Evolutionary conservation across 225 moss, liverwort and hornwort genomes (phyloP).

Genomic region (Pseudoscleropodium purum): DNA sequence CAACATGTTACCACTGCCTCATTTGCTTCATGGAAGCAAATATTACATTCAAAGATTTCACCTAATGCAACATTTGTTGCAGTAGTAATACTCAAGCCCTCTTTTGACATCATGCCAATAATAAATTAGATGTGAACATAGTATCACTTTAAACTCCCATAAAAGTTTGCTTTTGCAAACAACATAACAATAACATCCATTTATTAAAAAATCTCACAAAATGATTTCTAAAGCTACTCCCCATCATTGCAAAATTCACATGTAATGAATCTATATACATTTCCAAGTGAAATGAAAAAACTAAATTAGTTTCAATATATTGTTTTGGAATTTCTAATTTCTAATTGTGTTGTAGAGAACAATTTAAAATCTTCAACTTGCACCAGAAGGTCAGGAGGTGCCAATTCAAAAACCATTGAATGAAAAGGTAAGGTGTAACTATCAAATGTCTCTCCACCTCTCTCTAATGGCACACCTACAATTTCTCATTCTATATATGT

Average conservation of each 20-base stretch:
- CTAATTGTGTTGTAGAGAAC: background rate
- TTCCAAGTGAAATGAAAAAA: background rate
- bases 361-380: background rate
- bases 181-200: background rate
- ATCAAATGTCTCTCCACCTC: background rate
- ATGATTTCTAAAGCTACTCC: background rate
- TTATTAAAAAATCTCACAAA: background rate
- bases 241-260: background rate
- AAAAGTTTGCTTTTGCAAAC: background rate
- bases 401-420: background rate
- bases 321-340: background rate
- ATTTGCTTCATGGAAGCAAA: conserved; percentile 65
- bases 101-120: background rate
- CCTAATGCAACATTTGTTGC: background rate
- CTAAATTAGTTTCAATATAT: background rate
- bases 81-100: background rate
- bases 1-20: conserved; percentile 67
- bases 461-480: background rate
- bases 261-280: background rate
- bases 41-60: conserved; percentile 71
- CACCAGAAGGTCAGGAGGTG: background rate
- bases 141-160: background rate
- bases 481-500: background rate
- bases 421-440: background rate
- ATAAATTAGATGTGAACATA: background rate